Evolutionary conservation across 176 grass and related monocot species (phyloP).

Genomic region (Alopecurus myosuroides): DNA sequence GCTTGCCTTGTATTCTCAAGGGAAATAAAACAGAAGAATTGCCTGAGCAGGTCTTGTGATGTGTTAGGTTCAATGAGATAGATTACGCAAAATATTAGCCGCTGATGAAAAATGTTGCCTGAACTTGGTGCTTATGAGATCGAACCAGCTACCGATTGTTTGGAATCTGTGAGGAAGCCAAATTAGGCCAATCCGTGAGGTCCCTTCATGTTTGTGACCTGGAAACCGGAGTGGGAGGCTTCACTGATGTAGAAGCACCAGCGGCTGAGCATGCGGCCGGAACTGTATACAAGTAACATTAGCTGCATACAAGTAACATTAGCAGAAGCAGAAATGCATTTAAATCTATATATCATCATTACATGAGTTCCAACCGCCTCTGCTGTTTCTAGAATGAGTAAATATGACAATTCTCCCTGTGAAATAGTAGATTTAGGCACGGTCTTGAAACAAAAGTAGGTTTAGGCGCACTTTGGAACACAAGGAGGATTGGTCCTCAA

Average conservation of each 20-base stretch:
- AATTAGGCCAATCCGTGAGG: neutral
- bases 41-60: slow-evolving; percentile 87
- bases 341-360: slow-evolving; percentile 47
- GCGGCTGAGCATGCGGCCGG: slow-evolving; percentile 12
- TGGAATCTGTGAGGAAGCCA: slow-evolving; percentile 25
- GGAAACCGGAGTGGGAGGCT: neutral
- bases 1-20: slow-evolving; percentile 29
- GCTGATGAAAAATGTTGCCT: slow-evolving; percentile 44
- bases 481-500: neutral
- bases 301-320: no score
- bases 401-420: slow-evolving; percentile 29
- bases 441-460: neutral
- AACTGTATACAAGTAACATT: slow-evolving; percentile 5
- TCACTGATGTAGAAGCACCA: neutral
- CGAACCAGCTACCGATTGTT: slow-evolving; percentile 35
- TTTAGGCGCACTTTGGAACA: slow-evolving; percentile 4
- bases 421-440: slow-evolving; percentile 4
- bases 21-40: slow-evolving; percentile 91
- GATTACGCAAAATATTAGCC: slow-evolving; percentile 76
- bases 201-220: slow-evolving; percentile 19
- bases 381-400: slow-evolving; percentile 34
- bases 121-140: slow-evolving; percentile 24
- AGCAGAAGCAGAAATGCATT: slow-evolving; percentile 18
- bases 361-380: slow-evolving; percentile 16
- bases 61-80: slow-evolving; percentile 85